Percentiles rank a stretch among this genome's conserved stretches.
These are phyloP conservation scores for Backusella circina DNA, from an alignment of 192 early-diverging fungal species.

Conservation along the genomic window DNA sequence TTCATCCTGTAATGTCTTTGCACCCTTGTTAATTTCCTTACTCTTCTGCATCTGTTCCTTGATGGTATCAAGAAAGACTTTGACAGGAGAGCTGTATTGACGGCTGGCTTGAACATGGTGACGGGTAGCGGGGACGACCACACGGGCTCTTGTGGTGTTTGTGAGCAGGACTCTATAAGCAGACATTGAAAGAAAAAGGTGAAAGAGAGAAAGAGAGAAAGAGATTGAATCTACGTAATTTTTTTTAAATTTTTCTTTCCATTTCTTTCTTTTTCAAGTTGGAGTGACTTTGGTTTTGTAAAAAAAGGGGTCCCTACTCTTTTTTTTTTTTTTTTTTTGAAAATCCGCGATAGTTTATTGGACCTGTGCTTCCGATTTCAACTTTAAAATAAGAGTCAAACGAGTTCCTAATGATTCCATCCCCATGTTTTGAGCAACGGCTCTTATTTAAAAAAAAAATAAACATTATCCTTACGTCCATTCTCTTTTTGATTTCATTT, in stretches of 20 bases:
- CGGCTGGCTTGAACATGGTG: conserved; percentile 12
- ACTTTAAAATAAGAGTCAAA: neutral
- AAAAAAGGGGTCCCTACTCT: neutral
- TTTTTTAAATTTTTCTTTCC: neutral
- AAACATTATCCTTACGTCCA: neutral
- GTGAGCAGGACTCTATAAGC: conserved; percentile 9
- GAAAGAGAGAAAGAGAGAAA: neutral
- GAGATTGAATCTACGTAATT: neutral
- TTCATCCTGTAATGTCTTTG: conserved; percentile 87
- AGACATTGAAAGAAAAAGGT: conserved; percentile 4
- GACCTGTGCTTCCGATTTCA: neutral
- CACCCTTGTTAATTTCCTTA: conserved; percentile 86
- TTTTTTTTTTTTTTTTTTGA: neutral
- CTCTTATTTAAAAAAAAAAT: neutral
- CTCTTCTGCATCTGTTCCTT: conserved; percentile 93
- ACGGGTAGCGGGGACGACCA: neutral
- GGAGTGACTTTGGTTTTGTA: neutral
- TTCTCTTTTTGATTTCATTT: neutral
- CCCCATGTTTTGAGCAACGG: neutral
- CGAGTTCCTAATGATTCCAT: neutral
- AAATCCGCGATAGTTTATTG: neutral
- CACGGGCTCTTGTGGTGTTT: conserved; percentile 1
- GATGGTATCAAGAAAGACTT: conserved; percentile 85
- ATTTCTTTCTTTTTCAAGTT: neutral
- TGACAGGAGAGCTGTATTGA: conserved; percentile 49